Base-by-base conservation (phyloP, 1,284 basidiomycete genomes). In the Phellopilus nigrolimitatus region DNA sequence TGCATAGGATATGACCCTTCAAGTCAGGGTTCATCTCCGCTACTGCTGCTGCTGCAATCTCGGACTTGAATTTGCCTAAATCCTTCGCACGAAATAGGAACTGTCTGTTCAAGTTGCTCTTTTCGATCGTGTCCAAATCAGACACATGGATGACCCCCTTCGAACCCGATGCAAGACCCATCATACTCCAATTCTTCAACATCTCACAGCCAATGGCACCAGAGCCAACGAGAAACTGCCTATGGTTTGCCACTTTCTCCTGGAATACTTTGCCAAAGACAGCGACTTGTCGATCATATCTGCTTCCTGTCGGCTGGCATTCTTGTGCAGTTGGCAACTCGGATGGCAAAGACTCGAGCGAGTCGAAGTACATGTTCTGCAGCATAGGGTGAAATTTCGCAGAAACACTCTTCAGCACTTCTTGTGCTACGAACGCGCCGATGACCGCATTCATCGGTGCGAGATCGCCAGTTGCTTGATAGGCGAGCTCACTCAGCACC, bases 161-260 rank as follows among this genome's bases (percentile, higher is more conserved):
- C 12, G 82, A 75, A 2, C 91, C 92, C 36, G 87, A 80, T 10
- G 82, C 95, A 42, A 99, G 74, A 59, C 97, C 97, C 82, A 99
- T 97, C 93, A 99, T 94, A 62, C 91, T 89, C 97, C 97, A 99
- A 71, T 99, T 99, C 78, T 99, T 99, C 64, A 99, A 73, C 97
- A 99, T 99, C 72, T 99, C 97, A 65, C 97, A 99, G 21, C 97
- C 97, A 66, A 99, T 99, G 40, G 97, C 97, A 54, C 97, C 97
- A 19, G 95, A 88, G 6, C 97, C 97, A 47, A 99, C 97, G 25
- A 99, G 79, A 80, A 99, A 99, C 66, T 99, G 91, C 38, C 90
- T 80, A 66, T 92, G 84, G 64, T 92, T 90, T 48, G 83, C 79
- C 54, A 99, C 88, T 75, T 93, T 97, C 34, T 89, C 78, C 63